These are phyloP conservation scores for Ophiocordyceps robertsii DNA, from an alignment of 2,329 filamentous ascomycete species.

Conservation along the genomic window DNA sequence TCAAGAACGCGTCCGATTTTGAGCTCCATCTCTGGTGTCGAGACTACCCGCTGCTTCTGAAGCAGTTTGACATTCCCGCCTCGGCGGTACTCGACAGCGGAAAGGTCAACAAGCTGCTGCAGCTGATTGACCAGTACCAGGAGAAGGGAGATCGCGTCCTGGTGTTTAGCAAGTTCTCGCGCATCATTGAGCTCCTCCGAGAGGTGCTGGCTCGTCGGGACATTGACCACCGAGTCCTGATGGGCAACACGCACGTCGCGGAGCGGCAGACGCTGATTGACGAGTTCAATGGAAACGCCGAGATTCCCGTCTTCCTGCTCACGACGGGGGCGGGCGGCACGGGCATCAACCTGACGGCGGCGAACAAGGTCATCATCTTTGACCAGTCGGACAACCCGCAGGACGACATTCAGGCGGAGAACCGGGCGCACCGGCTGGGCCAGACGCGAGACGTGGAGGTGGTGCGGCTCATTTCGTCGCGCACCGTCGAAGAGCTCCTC, in stretches of 20 bases:
- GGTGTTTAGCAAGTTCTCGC: constrained; percentile 87
- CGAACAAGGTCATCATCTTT: constrained; percentile 96
- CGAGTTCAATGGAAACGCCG: constrained; percentile 61
- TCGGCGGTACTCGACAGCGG: constrained; percentile 51
- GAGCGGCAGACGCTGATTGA: constrained; percentile 82
- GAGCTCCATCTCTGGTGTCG: constrained; percentile 53
- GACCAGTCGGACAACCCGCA: constrained; percentile 97
- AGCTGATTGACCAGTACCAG: constrained; percentile 60
- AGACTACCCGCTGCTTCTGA: constrained; percentile 39
- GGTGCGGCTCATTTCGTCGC: constrained; percentile 64
- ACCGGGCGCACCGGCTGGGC: constrained; percentile 87
- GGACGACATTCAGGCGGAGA: constrained; percentile 96
- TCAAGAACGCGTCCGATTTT: constrained; percentile 48
- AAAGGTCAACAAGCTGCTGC: constrained; percentile 71
- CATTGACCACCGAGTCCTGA: constrained; percentile 73
- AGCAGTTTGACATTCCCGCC: constrained; percentile 37
- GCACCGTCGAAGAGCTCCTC: constrained; percentile 87
- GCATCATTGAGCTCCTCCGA: constrained; percentile 80
- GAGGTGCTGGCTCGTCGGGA: constrained; percentile 61
- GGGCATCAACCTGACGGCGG: constrained; percentile 87
- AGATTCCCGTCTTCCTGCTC: constrained; percentile 82
- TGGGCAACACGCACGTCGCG: constrained; percentile 69
- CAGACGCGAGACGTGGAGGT: constrained; percentile 87
- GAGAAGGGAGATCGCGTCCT: constrained; percentile 74
- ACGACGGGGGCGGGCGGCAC: constrained; percentile 93